Percentiles rank a stretch among this genome's conserved stretches.
These are phyloP conservation scores for Strobilomyces dryophilus DNA, from an alignment of 768 basidiomycete genomes.

Conservation along the genomic window DNA sequence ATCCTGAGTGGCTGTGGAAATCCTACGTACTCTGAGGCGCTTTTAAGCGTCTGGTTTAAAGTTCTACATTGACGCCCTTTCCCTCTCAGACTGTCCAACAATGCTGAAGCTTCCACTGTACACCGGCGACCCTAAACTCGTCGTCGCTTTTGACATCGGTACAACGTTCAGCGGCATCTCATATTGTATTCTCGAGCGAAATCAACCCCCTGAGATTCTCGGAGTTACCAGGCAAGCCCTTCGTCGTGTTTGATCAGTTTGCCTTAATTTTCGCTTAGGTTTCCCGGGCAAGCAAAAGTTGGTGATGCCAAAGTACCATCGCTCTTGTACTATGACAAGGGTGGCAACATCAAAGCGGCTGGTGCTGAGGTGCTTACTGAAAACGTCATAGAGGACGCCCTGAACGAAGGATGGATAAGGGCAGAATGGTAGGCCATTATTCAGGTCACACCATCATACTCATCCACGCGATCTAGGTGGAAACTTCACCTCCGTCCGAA, in stretches of 20 bases:
- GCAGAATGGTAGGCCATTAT: no score
- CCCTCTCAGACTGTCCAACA: neutral
- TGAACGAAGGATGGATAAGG: neutral
- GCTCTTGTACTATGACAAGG: neutral
- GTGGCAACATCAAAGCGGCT: neutral
- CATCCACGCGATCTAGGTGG: no score
- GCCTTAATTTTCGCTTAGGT: constrained; percentile 29
- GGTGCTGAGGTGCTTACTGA: neutral
- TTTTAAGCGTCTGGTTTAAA: neutral
- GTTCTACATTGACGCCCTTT: neutral
- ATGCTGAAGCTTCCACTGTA: neutral
- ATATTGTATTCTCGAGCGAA: constrained; percentile 24
- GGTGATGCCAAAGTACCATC: neutral
- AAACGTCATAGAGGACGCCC: neutral
- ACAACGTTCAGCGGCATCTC: constrained; percentile 45
- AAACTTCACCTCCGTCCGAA: no score
- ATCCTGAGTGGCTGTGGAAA: neutral
- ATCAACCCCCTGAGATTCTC: constrained; percentile 10
- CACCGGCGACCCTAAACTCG: constrained; percentile 26
- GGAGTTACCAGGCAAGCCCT: constrained; percentile 8
- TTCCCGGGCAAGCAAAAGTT: constrained; percentile 1
- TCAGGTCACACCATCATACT: no score
- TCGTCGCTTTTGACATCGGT: constrained; percentile 45
- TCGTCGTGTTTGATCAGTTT: neutral
- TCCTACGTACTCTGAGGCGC: neutral